These are phyloP conservation scores for Cryoendolithus antarcticus DNA, from an alignment of 2,329 filamentous ascomycete genomes.

Conservation along the genomic window DNA sequence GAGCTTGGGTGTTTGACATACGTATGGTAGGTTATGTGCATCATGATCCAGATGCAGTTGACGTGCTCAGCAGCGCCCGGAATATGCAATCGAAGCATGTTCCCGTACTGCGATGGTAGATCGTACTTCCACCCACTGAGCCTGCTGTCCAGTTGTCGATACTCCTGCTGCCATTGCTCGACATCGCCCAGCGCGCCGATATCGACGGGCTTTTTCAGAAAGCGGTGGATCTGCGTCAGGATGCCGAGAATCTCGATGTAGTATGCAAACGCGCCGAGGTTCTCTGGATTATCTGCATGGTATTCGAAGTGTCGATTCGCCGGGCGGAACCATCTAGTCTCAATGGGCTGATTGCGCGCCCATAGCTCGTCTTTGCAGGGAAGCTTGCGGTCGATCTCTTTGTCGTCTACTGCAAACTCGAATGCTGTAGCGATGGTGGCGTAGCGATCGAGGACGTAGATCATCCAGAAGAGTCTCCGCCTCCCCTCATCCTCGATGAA, in stretches of 20 bases:
- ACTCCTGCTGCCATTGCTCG: slow-evolving; percentile 77
- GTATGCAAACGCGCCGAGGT: slow-evolving; percentile 76
- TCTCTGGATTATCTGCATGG: slow-evolving; percentile 57
- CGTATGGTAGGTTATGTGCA: slow-evolving; percentile 84
- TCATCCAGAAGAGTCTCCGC: slow-evolving; percentile 83
- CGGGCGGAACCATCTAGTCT: slow-evolving; percentile 66
- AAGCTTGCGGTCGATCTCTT: slow-evolving; percentile 74
- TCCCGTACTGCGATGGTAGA: slow-evolving; percentile 71
- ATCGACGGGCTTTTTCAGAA: slow-evolving; percentile 78
- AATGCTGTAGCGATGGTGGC: slow-evolving; percentile 85
- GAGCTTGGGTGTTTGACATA: too few species aligned
- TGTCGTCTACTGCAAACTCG: slow-evolving; percentile 79
- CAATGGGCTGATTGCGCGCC: slow-evolving; percentile 69
- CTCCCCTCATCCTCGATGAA: slow-evolving; percentile 86
- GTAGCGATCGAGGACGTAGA: slow-evolving; percentile 81
- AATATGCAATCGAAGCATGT: slow-evolving; percentile 67
- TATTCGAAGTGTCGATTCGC: slow-evolving; percentile 26
- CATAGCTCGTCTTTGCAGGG: slow-evolving; percentile 83
- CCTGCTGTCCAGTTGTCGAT: slow-evolving; percentile 70
- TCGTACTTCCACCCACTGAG: slow-evolving; percentile 74
- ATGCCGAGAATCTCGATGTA: slow-evolving; percentile 86
- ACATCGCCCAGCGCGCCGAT: slow-evolving; percentile 76
- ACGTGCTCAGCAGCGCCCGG: slow-evolving; percentile 49
- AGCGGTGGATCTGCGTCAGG: slow-evolving; percentile 74
- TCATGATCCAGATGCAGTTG: slow-evolving; percentile 78